Evolutionary conservation across 2,329 filamentous ascomycete genomes (phyloP).

Genomic region (Acephala macrosclerotiorum): DNA sequence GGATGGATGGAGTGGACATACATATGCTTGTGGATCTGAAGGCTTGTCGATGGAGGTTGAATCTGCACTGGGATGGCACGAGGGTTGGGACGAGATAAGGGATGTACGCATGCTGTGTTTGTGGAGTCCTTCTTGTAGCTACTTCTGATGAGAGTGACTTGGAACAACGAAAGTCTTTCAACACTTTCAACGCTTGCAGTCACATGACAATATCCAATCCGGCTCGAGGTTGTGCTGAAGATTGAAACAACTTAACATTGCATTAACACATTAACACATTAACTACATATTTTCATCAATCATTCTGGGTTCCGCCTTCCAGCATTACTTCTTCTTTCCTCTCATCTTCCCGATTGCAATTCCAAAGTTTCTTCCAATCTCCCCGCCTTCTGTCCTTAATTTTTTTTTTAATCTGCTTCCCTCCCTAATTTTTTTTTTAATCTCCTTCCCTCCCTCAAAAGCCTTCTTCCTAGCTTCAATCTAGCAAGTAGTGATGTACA

Average conservation of each 20-base stretch:
- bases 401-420: not conserved
- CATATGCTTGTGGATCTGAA: too few relatives aligned
- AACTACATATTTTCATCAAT: not conserved
- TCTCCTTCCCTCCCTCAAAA: not conserved
- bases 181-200: too few relatives aligned
- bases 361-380: not conserved
- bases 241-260: not conserved
- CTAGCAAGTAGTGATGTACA: conserved; percentile 44
- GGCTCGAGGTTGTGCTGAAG: not conserved
- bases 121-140: not conserved
- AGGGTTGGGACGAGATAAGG: not conserved
- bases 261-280: conserved; percentile 6
- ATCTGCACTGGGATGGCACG: too few relatives aligned
- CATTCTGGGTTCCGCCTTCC: not conserved
- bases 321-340: not conserved
- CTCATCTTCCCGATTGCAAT: too few relatives aligned
- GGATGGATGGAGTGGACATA: not conserved
- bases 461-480: not conserved
- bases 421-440: not conserved
- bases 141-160: too few relatives aligned
- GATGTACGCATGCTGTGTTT: not conserved
- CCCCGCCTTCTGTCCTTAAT: not conserved
- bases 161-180: not conserved
- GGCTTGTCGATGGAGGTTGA: too few relatives aligned
- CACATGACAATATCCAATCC: not conserved